Evolutionary conservation across 768 basidiomycete species (phyloP), one percentile per base, ranked within the genome.

Genomic region (Lactifluus hygrophoroides): DNA sequence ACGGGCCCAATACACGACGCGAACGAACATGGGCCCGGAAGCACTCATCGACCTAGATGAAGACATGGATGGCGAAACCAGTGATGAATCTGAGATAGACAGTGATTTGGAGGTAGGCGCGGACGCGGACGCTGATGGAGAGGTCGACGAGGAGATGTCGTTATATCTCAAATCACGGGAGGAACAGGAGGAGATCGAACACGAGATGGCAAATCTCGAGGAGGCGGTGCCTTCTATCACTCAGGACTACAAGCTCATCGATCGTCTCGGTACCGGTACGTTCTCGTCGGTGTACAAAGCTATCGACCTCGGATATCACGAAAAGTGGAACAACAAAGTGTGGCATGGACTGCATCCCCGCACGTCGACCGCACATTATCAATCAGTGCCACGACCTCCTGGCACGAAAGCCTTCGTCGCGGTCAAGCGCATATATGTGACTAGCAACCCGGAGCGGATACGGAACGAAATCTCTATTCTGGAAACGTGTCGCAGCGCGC

Each of bases 281-380:
- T 99, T 99, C 73, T 97, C 95, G 0, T 94, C 94, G 10, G 96
- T 99, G n/a, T 99, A 97, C 79, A 96, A 98, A 67, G 96, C 94
- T 0, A 71, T 94, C 62, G 96, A 99, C 70, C 66, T 88, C 16
- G 72, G 78, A 57, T 82, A 88, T 66, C 82, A 90, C 64, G 73
- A 78, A 49, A 86, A 88, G 52, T 90, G 84, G 84, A 80, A 89
- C 69, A 90, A 92, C 65, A 64, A 70, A 5, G 76, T 81, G 13
- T 92, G 90, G 90, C 81, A 82, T 32, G 86, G 86, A 0, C 70
- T 73, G 46, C 86, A 88, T 65, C 79, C 81, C 1, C 72, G 77
- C 2, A 68, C 72, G 7, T 88, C 86, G 25, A 85, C 84, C 10
- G 84, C 86, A 34, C 72, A 82, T 66, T 81, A 84, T 65, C 87